phyloP scores from a whole-genome alignment of 164 flowering plant species.

The Aristolochia contorta region DNA sequence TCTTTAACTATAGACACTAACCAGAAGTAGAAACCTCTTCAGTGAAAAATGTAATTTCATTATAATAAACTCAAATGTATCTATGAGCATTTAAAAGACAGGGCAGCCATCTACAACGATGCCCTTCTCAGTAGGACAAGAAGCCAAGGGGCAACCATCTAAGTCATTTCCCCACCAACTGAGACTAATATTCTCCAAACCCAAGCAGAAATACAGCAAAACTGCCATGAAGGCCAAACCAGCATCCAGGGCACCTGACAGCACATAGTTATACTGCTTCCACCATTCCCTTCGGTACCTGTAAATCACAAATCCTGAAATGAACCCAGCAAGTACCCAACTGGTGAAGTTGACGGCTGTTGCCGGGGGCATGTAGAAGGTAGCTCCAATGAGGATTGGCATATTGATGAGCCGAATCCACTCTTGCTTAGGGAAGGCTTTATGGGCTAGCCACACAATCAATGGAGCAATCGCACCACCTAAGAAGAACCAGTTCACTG shows the following conservation, averaged over 20 bases:
- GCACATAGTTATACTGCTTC: constrained; percentile 61
- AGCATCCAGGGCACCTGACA: constrained; percentile 79
- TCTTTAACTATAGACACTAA: too few species aligned
- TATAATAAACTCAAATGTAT: too few species aligned
- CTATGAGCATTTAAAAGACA: constrained; percentile 16
- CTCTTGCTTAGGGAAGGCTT: constrained; percentile 55
- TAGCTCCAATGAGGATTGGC: constrained; percentile 65
- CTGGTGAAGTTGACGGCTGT: constrained; percentile 65
- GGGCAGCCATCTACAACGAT: constrained; percentile 58
- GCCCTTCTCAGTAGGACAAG: constrained; percentile 71
- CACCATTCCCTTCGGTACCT: constrained; percentile 64
- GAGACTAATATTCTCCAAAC: constrained; percentile 31
- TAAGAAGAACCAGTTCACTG: constrained; percentile 79
- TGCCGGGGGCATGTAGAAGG: constrained; percentile 69
- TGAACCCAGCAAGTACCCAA: constrained; percentile 61
- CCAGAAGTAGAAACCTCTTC: too few species aligned
- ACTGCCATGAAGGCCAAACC: constrained; percentile 88
- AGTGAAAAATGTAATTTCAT: too few species aligned
- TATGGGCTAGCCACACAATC: constrained; percentile 53
- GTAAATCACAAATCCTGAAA: constrained; percentile 54
- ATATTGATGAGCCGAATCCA: constrained; percentile 76
- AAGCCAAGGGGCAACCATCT: constrained; percentile 67
- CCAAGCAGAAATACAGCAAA: constrained; percentile 49
- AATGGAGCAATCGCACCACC: constrained; percentile 69
- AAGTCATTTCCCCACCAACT: constrained; percentile 74